Percentiles rank a stretch among this genome's conserved stretches.
phyloP scores from a whole-genome alignment of 257 asterid genomes.

The Capsicum baccatum region DNA sequence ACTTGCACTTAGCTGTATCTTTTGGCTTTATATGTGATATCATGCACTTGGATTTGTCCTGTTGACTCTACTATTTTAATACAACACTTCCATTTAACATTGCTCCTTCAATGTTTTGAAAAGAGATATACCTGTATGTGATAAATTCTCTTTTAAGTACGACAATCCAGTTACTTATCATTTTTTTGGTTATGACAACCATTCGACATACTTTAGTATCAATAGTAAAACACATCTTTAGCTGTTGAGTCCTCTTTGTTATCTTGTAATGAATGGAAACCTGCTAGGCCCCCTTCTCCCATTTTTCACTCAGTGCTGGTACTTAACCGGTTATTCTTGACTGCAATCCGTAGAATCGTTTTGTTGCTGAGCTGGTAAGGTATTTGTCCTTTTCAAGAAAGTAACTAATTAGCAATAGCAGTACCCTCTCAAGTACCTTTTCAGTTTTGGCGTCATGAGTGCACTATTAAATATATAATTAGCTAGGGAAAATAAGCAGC shows the following conservation, averaged over 20 bases:
- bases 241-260: slow-evolving; percentile 4
- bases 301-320: neutral
- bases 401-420: neutral
- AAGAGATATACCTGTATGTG: slow-evolving; percentile 12
- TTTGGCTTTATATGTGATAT: neutral
- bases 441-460: neutral
- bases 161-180: neutral
- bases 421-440: slow-evolving; percentile 1
- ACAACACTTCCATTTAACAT: neutral
- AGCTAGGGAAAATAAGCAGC: neutral
- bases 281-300: neutral
- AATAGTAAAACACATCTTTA: neutral
- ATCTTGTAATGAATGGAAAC: neutral
- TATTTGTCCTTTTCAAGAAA: neutral
- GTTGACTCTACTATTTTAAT: slow-evolving; percentile 6
- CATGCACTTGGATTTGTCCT: neutral
- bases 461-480: neutral
- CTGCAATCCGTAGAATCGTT: neutral
- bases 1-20: slow-evolving; percentile 11
- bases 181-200: neutral
- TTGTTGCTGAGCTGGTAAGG: slow-evolving; percentile 5
- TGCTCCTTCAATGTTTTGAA: slow-evolving; percentile 1
- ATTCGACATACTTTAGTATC: neutral
- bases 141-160: neutral
- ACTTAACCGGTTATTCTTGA: neutral